Base-by-base conservation (phyloP, 108 stramenopile genomes). In the Pseudonitzschia pungens region DNA sequence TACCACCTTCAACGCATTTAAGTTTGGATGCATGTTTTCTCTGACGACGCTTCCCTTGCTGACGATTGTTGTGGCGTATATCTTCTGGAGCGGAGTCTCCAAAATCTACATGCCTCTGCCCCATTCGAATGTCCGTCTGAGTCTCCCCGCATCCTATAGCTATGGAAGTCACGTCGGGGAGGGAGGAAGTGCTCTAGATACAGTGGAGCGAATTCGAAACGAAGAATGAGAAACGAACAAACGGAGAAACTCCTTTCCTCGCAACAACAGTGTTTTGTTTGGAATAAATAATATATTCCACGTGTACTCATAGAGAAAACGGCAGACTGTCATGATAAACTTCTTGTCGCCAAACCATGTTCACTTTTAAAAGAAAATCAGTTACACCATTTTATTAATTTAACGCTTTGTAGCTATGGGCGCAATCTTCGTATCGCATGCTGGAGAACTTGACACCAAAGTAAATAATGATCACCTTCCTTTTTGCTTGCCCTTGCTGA, bases 41-140 rank as follows among this genome's bases (percentile, higher is more conserved):
- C 28, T 88, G 15, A 68, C 81, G 2, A 62, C 71, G 58, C 45
- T 82, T 7, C 63, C 65, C 15, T 51, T 32, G 28, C 42, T 84
- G 40, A 60, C 73, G 3, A 26, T 88, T 33, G 21, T 78, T 27
- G 77, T 76, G 10, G 73, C 64, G 20, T 80, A 74, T 45, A 21
- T 72, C 31, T 88, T 80, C 69, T 81, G 81, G 78, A 73, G 74
- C 48, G 86, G 83, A n/a, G 64, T 83, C 4, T 80, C 76, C 8
- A 81, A 71, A n/a, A 79, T 87, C 42, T 87, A 83, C 75, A 65
- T 78, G 60, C 86, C 86, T 15, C 64, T 73, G 27, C 74, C 79
- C n/a, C 22, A 75, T 65, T 75, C 79, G 64, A 75, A 69, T 42
- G 65, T 65, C 14, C 64, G 79, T 31, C 52, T 79, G 28, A 59